Conservation (phyloP, 441 rosid genomes). For the Bocquillonia castaneifolia region DNA sequence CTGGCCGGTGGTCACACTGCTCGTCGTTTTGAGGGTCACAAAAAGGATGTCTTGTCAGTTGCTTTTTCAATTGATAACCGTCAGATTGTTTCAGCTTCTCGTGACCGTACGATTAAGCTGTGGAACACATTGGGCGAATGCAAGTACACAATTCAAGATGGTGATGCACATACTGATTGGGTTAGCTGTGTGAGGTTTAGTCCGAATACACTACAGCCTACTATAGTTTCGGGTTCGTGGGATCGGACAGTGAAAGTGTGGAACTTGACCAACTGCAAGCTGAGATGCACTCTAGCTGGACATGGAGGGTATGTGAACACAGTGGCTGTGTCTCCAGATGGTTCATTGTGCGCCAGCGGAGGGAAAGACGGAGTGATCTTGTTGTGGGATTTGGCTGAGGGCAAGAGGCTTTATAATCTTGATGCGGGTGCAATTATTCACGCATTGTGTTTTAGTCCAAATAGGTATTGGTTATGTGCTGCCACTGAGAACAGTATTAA, state of each 20-base stretch:
- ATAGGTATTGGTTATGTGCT: constrained; percentile 95
- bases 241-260: constrained; percentile 86
- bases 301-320: constrained; percentile 85
- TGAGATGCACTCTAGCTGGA: constrained; percentile 64
- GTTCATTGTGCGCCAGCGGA: constrained; percentile 93
- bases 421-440: constrained; percentile 74
- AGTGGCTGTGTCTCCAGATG: constrained; percentile 93
- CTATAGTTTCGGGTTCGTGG: constrained; percentile 81
- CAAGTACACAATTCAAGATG: constrained; percentile 80
- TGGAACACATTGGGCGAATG: constrained; percentile 95
- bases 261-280: constrained; percentile 87
- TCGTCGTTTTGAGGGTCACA: constrained; percentile 87
- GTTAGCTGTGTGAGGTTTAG: constrained; percentile 90
- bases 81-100: constrained; percentile 95
- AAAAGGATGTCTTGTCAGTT: constrained; percentile 89
- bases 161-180: constrained; percentile 76
- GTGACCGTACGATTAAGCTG: constrained; percentile 75
- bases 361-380: constrained; percentile 86
- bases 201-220: constrained; percentile 69
- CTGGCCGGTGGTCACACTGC: constrained; percentile 65
- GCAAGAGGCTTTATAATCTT: constrained; percentile 80
- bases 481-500: constrained; percentile 85
- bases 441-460: constrained; percentile 85
- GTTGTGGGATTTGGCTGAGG: constrained; percentile 93
- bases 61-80: constrained; percentile 95